These are phyloP conservation scores for Mycotypha africana DNA, from an alignment of 371 early-diverging fungal species.

Conservation along the genomic window DNA sequence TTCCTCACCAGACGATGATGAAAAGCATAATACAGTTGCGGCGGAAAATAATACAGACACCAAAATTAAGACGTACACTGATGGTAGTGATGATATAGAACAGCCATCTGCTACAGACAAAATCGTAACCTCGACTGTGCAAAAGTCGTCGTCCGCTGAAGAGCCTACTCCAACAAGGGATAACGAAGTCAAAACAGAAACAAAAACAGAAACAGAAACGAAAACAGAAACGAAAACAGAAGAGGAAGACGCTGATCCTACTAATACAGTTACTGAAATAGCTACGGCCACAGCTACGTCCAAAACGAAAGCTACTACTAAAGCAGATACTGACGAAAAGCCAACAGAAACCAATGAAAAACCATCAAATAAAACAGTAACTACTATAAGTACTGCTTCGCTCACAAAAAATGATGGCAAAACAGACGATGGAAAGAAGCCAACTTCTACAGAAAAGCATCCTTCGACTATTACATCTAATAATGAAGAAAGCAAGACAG, in stretches of 20 bases:
- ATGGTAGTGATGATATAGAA: no score
- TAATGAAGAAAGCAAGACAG: no score
- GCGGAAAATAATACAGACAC: no score
- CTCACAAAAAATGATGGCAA: not conserved
- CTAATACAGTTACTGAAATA: not conserved
- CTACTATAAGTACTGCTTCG: not conserved
- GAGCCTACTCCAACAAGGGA: no score
- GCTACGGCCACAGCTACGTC: not conserved
- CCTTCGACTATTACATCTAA: conserved; percentile 1
- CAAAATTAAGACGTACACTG: no score
- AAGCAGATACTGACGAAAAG: not conserved
- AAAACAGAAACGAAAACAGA: no score
- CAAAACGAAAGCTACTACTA: not conserved
- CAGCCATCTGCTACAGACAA: not conserved
- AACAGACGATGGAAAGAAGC: not conserved
- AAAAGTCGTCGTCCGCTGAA: no score
- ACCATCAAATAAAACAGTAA: not conserved
- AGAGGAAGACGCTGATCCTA: not conserved
- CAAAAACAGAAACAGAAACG: no score
- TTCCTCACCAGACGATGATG: no score
- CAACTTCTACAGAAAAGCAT: conserved; percentile 4
- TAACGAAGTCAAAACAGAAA: no score
- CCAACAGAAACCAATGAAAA: not conserved
- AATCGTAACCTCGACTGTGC: not conserved
- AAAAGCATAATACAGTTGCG: no score